Evolutionary conservation across 179 eudicot species (phyloP), one percentile per base, ranked within the genome.

Genomic region (Heliamphora pulchella): DNA sequence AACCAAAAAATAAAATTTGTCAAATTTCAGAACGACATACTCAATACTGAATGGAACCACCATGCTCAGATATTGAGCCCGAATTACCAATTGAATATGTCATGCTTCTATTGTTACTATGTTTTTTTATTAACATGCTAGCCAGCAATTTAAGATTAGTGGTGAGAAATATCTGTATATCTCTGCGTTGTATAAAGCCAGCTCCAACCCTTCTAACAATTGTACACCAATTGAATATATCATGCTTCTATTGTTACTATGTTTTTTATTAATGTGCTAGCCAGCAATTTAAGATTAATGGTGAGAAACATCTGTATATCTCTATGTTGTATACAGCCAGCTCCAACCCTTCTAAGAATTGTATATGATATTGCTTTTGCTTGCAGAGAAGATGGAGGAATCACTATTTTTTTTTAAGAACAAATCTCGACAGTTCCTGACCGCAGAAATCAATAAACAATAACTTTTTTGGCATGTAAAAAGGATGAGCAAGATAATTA

Each of bases 381-480:
- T 67, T 78, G 66, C 76, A 15, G 67, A 78, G 62, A 66, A 65
- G 22, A 78, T 44, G 1, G 46, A 54, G 66, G 18, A 44, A 43
- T 22, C 2, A 41, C 31, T 31, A 31, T 31, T 31, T 31, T 31
- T 31, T 31, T 31, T 31, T 31, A 31, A 31, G 31, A 31, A 31
- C 31, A 31, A 31, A 31, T 31, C 31, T 31, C 31, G 31, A 31
- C 31, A 31, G 31, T 31, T 31, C 31, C 31, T 31, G 31, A 31
- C 31, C 31, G 0, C 31, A 31, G 31, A 31, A 31, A 0, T 31
- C 31, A 31, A 31, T 31, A 31, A 0, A 31, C 31, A 31, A 31
- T 31, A 31, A 31, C 31, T 31, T 31, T 31, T 31, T 31, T 31
- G 31, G 31, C 31, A 31, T 31, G 31, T 31, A 31, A 31, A 31